A percentile compares a stretch with the other conserved stretches of the same genome.
phyloP scores from a whole-genome alignment of 2,329 filamentous ascomycete genomes.

The Diaporthe longicolla region DNA sequence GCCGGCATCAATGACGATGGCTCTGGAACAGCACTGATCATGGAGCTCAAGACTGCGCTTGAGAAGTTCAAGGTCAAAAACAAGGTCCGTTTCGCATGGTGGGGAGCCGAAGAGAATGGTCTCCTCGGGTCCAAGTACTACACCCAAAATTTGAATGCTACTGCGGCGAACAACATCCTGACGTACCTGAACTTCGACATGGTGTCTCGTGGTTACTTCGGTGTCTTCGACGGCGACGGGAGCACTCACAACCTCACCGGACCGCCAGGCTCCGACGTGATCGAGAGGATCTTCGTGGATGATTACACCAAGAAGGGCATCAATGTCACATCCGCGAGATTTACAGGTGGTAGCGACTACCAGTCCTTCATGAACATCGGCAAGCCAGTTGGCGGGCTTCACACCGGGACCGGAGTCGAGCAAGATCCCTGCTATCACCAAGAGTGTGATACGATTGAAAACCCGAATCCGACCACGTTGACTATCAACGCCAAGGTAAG shows the following conservation, averaged over 20 bases:
- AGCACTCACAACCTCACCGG: constrained; percentile 6
- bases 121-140: constrained; percentile 55
- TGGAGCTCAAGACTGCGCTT: constrained; percentile 53
- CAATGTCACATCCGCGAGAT: constrained; percentile 48
- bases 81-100: constrained; percentile 60
- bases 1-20: constrained; percentile 64
- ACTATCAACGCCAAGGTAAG: constrained; percentile 52
- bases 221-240: constrained; percentile 50
- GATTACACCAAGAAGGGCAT: constrained; percentile 48
- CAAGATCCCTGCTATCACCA: constrained; percentile 55
- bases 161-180: constrained; percentile 52
- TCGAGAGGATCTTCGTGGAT: constrained; percentile 52
- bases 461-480: constrained; percentile 51
- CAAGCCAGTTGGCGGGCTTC: constrained; percentile 54
- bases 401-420: constrained; percentile 48
- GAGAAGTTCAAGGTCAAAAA: constrained; percentile 54
- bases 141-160: constrained; percentile 52
- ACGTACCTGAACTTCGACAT: constrained; percentile 60
- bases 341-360: constrained; percentile 48
- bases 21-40: constrained; percentile 55
- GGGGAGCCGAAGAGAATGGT: constrained; percentile 62
- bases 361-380: constrained; percentile 54
- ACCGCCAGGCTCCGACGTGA: constrained; percentile 49
- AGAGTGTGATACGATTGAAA: constrained; percentile 52
- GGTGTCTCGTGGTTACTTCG: constrained; percentile 53